These are phyloP conservation scores for Antarctomyces pellizariae DNA, from an alignment of 495 filamentous ascomycete species.

Conservation along the genomic window DNA sequence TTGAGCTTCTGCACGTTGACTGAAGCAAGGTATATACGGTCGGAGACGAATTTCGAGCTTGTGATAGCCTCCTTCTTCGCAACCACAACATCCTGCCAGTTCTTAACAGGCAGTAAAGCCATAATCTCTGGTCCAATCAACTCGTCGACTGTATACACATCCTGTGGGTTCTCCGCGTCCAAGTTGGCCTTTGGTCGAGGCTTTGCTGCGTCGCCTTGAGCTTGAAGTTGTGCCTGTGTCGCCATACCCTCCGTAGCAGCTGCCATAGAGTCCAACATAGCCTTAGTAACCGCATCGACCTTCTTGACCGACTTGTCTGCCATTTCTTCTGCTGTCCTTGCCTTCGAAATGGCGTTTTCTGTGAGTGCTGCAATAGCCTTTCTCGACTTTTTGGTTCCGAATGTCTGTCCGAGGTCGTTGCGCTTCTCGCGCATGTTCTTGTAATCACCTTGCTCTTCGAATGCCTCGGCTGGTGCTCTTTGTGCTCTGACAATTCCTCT, in stretches of 20 bases:
- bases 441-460: slow-evolving; percentile 18
- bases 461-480: slow-evolving; percentile 19
- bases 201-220: slow-evolving; percentile 41
- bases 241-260: slow-evolving; percentile 30
- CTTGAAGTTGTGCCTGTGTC: slow-evolving; percentile 36
- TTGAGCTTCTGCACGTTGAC: slow-evolving; percentile 31
- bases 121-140: slow-evolving; percentile 40
- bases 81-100: slow-evolving; percentile 49
- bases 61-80: slow-evolving; percentile 27
- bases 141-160: slow-evolving; percentile 54
- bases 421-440: slow-evolving; percentile 33
- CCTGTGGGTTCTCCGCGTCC: slow-evolving; percentile 42
- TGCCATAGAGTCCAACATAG: slow-evolving; percentile 39
- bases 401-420: slow-evolving; percentile 59
- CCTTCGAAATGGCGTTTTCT: slow-evolving; percentile 46
- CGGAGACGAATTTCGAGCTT: slow-evolving; percentile 43
- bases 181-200: slow-evolving; percentile 59
- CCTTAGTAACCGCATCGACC: slow-evolving; percentile 31
- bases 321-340: slow-evolving; percentile 12
- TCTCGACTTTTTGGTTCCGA: slow-evolving; percentile 85
- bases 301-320: slow-evolving; percentile 20
- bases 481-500: slow-evolving; percentile 35
- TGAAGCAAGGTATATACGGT: slow-evolving; percentile 30
- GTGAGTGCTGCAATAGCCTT: slow-evolving; percentile 57
- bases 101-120: slow-evolving; percentile 37